Conservation (phyloP, 805 yeast genomes). For the Babjeviella inositovora region DNA sequence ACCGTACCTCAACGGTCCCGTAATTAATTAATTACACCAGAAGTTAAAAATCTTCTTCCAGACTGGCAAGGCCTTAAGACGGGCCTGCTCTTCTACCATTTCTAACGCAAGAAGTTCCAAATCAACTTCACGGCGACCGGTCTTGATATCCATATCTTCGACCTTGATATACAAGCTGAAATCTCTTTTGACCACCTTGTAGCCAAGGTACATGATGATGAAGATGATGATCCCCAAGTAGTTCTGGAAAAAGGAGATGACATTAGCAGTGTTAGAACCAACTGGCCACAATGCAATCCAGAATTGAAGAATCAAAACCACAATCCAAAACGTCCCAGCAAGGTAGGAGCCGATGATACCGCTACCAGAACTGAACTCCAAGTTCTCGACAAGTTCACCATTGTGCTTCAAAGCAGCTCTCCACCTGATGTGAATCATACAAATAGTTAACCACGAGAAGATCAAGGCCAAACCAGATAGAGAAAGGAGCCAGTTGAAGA, state of each 20-base stretch:
- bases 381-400: conserved; percentile 20
- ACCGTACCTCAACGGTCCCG: too few relatives aligned
- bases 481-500: conserved; percentile 31
- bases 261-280: conserved; percentile 12
- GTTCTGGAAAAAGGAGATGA: conserved; percentile 10
- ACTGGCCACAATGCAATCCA: conserved; percentile 31
- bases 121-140: conserved; percentile 20
- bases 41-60: conserved; percentile 14
- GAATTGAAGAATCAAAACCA: conserved; percentile 24
- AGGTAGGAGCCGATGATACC: conserved; percentile 24
- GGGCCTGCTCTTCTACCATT: conserved; percentile 19
- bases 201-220: conserved; percentile 11
- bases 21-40: too few relatives aligned
- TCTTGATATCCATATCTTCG: conserved; percentile 16
- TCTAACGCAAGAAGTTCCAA: conserved; percentile 19
- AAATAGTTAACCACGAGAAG: conserved; percentile 33
- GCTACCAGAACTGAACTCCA: conserved; percentile 21
- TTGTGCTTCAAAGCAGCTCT: conserved; percentile 25
- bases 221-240: conserved; percentile 15
- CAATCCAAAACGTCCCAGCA: conserved; percentile 15
- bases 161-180: conserved; percentile 14
- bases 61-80: conserved; percentile 14
- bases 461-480: conserved; percentile 29
- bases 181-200: conserved; percentile 15
- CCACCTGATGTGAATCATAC: conserved; percentile 24